A percentile compares a stretch with the other conserved stretches of the same genome.
phyloP scores from a whole-genome alignment of 345 rosid species.

The Hypericum perforatum region DNA sequence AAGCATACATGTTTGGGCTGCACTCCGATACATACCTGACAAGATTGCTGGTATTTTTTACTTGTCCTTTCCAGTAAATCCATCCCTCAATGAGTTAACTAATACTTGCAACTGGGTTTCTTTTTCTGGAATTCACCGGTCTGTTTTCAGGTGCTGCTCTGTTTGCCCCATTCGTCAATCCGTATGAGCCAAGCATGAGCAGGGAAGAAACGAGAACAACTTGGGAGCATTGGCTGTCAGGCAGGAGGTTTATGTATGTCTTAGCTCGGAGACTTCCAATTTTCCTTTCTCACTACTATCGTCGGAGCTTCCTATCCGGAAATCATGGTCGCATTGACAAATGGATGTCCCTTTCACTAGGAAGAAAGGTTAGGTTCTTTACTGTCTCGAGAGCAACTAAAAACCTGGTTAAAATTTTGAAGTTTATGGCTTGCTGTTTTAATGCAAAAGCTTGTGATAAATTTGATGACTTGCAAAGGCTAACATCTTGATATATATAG shows the following conservation, averaged over 20 bases:
- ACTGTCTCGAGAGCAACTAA: no score
- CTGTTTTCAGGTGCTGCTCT: constrained; percentile 64
- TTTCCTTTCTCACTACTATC: constrained; percentile 51
- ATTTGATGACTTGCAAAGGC: not conserved
- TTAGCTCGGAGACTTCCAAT: constrained; percentile 63
- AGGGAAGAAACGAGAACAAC: constrained; percentile 63
- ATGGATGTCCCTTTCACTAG: constrained; percentile 64
- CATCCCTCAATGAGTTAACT: no score
- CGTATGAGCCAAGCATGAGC: constrained; percentile 70
- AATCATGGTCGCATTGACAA: constrained; percentile 55
- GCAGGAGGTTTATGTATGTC: constrained; percentile 55
- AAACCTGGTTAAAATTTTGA: no score
- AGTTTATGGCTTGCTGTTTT: no score
- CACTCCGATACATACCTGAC: constrained; percentile 67
- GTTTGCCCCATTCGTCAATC: constrained; percentile 67
- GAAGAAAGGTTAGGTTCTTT: constrained; percentile 45
- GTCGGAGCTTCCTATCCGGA: constrained; percentile 66
- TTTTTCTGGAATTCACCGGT: not conserved
- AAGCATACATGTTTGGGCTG: constrained; percentile 91
- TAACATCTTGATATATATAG: constrained; percentile 30
- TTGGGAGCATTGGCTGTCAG: constrained; percentile 55
- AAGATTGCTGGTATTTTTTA: constrained; percentile 55
- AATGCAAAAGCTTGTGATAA: not conserved
- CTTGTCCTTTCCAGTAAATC: no score
- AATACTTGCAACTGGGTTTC: no score